Base-by-base conservation (phyloP, 2,329 filamentous ascomycete genomes). In the Aspergillus costaricaensis region DNA sequence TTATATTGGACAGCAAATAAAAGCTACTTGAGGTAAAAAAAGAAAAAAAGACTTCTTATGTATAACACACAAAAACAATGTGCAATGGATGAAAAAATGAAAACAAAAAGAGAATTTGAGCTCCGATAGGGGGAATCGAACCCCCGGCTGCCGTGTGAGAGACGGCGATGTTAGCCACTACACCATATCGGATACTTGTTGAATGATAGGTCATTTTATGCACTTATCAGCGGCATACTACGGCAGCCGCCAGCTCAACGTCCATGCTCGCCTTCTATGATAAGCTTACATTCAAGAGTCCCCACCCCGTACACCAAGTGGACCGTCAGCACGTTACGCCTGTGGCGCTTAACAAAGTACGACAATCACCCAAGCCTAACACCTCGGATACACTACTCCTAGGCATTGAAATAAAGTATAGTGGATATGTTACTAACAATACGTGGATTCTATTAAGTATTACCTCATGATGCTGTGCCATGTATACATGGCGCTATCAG, bases 391-490 rank as follows among this genome's bases (percentile, higher is more conserved):
- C 23, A 25, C 47, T 49, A 49, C 47, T 25, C 32, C 47, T n/a
- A 49, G 47, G 17, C 47, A 32, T 27, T 49, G 23, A 49, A 49
- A 32, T 15, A 30, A 7, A 14, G 15, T n/a, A 6, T 27, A 49
- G 5, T 44, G 51, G 48, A 21, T 9, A 39, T 53, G 44, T 50
- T 58, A 57, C 53, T 64, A 68, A 65, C 65, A 69, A 69, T 67
- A 62, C 64, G 63, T 64, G 65, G 63, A 72, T 70, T 74, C 71
- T 73, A 75, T 75, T 75, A 75, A 68, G 55, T 71, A 75, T 75
- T 74, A 75, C 70, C 71, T 72, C 72, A 67, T 67, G 70, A 69
- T 68, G 66, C 65, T 66, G 67, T 68, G 66, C 63, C 56, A 60
- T 68, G 65, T 63, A 67, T 66, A 61, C 62, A 64, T 61, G 62